Evolutionary conservation across 202 grass and related monocot species (phyloP).

Genomic region (Carex arenaria): DNA sequence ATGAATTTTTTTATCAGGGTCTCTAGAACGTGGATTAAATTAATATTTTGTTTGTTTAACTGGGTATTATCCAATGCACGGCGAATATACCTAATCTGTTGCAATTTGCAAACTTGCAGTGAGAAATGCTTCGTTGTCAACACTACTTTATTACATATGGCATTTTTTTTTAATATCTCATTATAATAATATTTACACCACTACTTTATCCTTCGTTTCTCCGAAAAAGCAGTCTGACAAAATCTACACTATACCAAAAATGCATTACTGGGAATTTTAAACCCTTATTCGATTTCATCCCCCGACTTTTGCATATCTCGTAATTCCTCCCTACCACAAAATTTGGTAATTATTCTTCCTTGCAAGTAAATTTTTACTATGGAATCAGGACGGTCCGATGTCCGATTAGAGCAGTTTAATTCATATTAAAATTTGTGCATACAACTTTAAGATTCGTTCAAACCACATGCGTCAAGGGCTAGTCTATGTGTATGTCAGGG

Average conservation of each 20-base stretch:
- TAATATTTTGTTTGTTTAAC: not conserved
- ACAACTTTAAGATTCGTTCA: no score
- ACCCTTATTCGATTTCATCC: conserved; percentile 34
- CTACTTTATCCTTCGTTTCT: conserved; percentile 54
- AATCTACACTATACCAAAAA: conserved; percentile 70
- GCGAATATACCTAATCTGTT: not conserved
- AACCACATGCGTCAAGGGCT: no score
- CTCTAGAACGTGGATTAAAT: not conserved
- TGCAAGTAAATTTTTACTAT: conserved; percentile 46
- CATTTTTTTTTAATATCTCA: not conserved
- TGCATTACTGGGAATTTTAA: conserved; percentile 41
- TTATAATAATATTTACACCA: no score
- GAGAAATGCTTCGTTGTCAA: not conserved
- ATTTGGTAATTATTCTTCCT: conserved; percentile 65
- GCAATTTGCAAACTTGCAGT: not conserved
- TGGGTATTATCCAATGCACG: not conserved
- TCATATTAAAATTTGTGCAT: no score
- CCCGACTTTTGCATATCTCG: conserved; percentile 58
- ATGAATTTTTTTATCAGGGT: not conserved
- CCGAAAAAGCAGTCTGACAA: conserved; percentile 50
- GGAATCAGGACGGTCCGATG: no score
- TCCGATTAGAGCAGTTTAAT: no score
- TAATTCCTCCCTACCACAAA: conserved; percentile 71
- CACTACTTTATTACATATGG: not conserved
- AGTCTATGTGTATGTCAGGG: no score